Percentiles rank a stretch among this genome's conserved stretches.
phyloP scores from a whole-genome alignment of 768 basidiomycete genomes.

The Ramaria sp. region DNA sequence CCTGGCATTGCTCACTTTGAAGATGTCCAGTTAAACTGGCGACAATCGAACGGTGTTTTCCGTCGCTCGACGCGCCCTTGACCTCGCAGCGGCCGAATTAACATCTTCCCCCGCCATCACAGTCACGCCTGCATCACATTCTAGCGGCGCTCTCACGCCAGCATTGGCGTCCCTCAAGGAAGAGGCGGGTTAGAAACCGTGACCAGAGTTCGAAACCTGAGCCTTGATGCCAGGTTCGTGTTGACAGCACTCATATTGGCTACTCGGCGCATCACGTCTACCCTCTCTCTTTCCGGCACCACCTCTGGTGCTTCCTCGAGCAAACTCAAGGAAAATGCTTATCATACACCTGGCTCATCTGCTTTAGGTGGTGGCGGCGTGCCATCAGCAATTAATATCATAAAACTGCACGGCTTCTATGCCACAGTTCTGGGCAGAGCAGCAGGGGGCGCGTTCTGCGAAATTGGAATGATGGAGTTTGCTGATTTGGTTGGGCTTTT shows the following conservation, averaged over 20 bases:
- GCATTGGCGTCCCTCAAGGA: constrained; percentile 12
- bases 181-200: constrained; percentile 47
- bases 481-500: constrained; percentile 58
- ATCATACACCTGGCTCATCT: constrained; percentile 31
- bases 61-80: constrained; percentile 71
- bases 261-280: constrained; percentile 47
- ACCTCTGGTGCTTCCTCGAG: constrained; percentile 17
- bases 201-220: constrained; percentile 54
- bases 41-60: constrained; percentile 77
- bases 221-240: constrained; percentile 64
- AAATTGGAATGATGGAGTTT: constrained; percentile 71
- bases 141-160: constrained; percentile 39
- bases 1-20: constrained; percentile 69
- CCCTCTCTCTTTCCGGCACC: constrained; percentile 39
- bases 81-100: constrained; percentile 40
- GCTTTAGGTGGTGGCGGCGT: constrained; percentile 13
- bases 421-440: constrained; percentile 34
- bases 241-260: constrained; percentile 57
- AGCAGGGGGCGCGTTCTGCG: constrained; percentile 40
- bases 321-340: constrained; percentile 37
- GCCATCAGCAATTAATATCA: constrained; percentile 38
- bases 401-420: constrained; percentile 59
- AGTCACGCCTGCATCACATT: constrained; percentile 59
- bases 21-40: constrained; percentile 71
- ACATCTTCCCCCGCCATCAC: constrained; percentile 14